Base-by-base conservation (phyloP, 2,329 filamentous ascomycete species). In the Ophiostoma novo-ulmi region DNA sequence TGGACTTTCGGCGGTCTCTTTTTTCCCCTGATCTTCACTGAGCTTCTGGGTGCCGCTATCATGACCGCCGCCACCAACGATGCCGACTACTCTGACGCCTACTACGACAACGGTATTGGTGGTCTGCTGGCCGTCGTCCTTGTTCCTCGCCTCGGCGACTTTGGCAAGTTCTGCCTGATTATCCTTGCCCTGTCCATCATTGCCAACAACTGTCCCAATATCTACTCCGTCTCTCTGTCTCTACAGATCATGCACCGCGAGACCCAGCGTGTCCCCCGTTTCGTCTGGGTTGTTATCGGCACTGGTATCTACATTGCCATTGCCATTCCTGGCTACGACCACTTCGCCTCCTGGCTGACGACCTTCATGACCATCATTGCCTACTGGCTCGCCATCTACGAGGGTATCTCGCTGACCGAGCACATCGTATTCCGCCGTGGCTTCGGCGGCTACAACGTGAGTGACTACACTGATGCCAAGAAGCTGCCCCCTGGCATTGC, bases 1-100 rank as follows among this genome's bases (percentile, higher is more conserved):
- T 88, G 87, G 77, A 91, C 91, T 39, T 91, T 88, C 78, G 77
- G 81, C 35, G 92, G 92, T 11, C 82, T 95, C 17, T 85, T 91
- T 73, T 80, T 91, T 73, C 88, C 91, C 1, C 85, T 94, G 1
- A 81, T 91, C 72, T 93, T 94, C 80, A 90, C 88, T 1, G 85
- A 93, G 79, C 87, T 92, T 77, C 85, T 93, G 3, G 91, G 89
- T 35, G 86, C 90, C 3, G 90, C 90, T 14, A 79, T 93, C 75
- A 88, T 86, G 77, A 89, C 88, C 14, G 89, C 89, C 1, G 88
- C 87, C 63, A 78, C 80, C 10, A 77, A 84, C 75, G 85, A 89
- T 74, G 78, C 77, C 61, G 84, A 72, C 69, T 92, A 89, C 77
- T 74, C 90, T 35, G 10, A 76, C 76, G 35, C 81, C 77, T 73